A percentile compares a stretch with the other conserved stretches of the same genome.
Evolutionary conservation across 177 flowering plant genomes (phyloP).

Genomic region (Tripterygium wilfordii): DNA sequence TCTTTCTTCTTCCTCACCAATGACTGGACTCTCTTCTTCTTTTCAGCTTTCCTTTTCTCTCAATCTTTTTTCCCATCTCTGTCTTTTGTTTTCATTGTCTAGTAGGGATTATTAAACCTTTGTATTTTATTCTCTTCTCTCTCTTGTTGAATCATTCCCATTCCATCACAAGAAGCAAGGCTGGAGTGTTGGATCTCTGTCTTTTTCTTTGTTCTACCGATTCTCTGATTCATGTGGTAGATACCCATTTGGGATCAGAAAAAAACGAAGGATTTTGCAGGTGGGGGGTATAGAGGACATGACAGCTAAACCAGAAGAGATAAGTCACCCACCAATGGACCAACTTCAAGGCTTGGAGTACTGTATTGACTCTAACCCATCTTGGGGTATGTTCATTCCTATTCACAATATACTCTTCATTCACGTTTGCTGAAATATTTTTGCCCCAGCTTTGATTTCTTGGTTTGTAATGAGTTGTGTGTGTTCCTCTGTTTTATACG

Average conservation of each 20-base stretch:
- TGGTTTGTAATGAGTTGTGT: neutral
- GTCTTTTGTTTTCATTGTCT: slow-evolving; percentile 11
- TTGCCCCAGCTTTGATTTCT: neutral
- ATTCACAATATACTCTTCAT: neutral
- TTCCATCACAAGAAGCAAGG: slow-evolving; percentile 1
- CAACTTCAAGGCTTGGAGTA: slow-evolving; percentile 98
- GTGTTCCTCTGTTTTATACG: neutral
- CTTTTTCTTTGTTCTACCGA: slow-evolving; percentile 2
- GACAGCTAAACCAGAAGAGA: slow-evolving; percentile 90
- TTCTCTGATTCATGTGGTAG: slow-evolving; percentile 15
- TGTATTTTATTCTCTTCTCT: neutral
- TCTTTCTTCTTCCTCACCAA: no score
- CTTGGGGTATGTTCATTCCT: slow-evolving; percentile 73
- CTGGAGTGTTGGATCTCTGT: no score
- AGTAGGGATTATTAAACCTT: no score
- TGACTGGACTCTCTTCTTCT: no score
- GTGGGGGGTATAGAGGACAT: slow-evolving; percentile 31
- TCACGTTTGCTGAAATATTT: no score
- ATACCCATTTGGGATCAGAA: slow-evolving; percentile 26
- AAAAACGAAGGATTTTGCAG: slow-evolving; percentile 2
- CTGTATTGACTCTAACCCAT: slow-evolving; percentile 97
- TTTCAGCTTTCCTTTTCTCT: no score
- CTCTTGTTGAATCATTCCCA: neutral
- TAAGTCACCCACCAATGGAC: slow-evolving; percentile 85
- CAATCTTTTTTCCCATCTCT: no score